A percentile compares a stretch with the other conserved stretches of the same genome.
These are phyloP conservation scores for Aspergillus mulundensis DNA, from an alignment of 495 filamentous ascomycete genomes.

Conservation along the genomic window DNA sequence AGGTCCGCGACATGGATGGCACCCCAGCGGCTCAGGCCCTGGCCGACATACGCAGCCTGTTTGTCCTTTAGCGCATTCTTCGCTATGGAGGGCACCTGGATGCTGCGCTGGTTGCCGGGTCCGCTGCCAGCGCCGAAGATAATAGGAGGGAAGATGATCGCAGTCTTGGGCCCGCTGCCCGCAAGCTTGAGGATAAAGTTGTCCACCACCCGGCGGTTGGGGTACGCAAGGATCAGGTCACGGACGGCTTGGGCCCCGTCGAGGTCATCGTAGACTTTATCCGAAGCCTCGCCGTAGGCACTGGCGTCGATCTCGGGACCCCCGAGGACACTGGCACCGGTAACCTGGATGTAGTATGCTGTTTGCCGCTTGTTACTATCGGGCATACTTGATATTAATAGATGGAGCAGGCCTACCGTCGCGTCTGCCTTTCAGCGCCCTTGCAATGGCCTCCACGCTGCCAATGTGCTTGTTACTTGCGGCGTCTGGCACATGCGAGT, in stretches of 20 bases:
- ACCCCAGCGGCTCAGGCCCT: conserved; percentile 60
- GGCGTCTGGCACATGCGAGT: no score
- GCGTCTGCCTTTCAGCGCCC: background rate
- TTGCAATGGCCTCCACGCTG: conserved; percentile 36
- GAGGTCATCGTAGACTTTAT: conserved; percentile 26
- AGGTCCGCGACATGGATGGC: conserved; percentile 66
- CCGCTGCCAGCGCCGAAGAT: conserved; percentile 71
- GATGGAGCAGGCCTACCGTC: background rate
- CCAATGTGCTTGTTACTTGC: conserved; percentile 38
- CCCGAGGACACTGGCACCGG: conserved; percentile 29
- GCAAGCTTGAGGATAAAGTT: conserved; percentile 41
- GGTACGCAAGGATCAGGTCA: conserved; percentile 42
- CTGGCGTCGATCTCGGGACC: conserved; percentile 25
- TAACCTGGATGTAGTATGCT: conserved; percentile 32
- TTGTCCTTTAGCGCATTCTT: conserved; percentile 50
- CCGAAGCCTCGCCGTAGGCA: conserved; percentile 18
- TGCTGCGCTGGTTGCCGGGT: conserved; percentile 55
- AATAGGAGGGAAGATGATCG: conserved; percentile 65
- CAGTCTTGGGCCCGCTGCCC: conserved; percentile 45
- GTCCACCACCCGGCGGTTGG: conserved; percentile 48
- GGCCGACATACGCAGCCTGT: conserved; percentile 52
- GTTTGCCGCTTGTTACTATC: background rate
- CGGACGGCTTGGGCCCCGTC: conserved; percentile 22
- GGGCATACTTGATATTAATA: no score
- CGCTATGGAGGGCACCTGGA: conserved; percentile 56